Evolutionary conservation across 2,329 filamentous ascomycete species (phyloP).

Genomic region (Monosporascus sp.): DNA sequence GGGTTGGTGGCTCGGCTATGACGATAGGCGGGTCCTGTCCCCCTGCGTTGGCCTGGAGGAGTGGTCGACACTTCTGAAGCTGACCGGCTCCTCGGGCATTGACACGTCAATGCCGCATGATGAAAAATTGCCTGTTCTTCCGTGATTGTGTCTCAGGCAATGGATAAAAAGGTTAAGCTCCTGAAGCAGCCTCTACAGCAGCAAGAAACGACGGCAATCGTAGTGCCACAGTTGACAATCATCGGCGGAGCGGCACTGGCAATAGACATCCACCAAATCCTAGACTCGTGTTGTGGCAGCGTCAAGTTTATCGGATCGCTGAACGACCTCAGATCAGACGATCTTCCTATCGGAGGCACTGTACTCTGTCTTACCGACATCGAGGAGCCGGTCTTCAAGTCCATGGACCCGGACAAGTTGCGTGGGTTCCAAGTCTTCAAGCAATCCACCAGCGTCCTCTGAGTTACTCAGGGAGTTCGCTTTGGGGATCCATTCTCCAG

Average conservation of each 20-base stretch:
- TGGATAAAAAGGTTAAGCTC: conserved; percentile 16
- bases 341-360: too few relatives aligned
- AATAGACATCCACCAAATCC: conserved; percentile 2
- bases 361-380: conserved; percentile 17
- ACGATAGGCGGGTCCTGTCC: conserved; percentile 2
- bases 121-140: conserved; percentile 1
- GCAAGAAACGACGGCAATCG: neutral
- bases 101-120: conserved; percentile 11
- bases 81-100: conserved; percentile 24
- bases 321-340: conserved; percentile 8
- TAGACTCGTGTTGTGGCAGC: neutral
- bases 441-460: neutral
- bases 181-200: conserved; percentile 3
- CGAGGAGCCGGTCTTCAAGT: conserved; percentile 26
- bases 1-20: conserved; percentile 8
- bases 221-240: conserved; percentile 11
- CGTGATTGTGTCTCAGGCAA: conserved; percentile 28
- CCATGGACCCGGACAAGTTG: conserved; percentile 6
- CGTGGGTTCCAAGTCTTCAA: neutral
- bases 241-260: conserved; percentile 11
- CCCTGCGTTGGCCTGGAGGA: neutral
- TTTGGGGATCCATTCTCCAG: neutral
- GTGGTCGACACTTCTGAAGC: conserved; percentile 21
- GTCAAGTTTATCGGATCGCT: neutral
- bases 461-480: neutral